phyloP scores from a whole-genome alignment of 1,284 basidiomycete genomes.

The Tilletiopsis washingtonensis region DNA sequence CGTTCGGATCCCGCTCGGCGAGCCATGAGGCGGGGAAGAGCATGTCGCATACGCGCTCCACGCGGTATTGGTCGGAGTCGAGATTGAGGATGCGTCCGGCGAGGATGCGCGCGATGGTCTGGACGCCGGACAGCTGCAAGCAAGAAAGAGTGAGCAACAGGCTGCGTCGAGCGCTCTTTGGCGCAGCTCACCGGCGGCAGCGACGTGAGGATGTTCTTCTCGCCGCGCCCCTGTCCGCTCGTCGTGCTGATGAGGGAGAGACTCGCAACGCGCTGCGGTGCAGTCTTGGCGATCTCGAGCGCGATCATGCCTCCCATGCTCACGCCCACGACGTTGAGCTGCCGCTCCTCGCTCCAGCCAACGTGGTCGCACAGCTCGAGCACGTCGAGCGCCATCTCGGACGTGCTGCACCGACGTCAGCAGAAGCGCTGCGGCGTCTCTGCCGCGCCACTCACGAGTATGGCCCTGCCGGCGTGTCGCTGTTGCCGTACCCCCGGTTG shows the following conservation, averaged over 20 bases:
- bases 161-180: neutral
- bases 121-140: slow-evolving; percentile 28
- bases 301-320: slow-evolving; percentile 82
- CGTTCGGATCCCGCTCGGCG: slow-evolving; percentile 35
- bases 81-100: slow-evolving; percentile 52
- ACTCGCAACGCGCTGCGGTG: slow-evolving; percentile 13
- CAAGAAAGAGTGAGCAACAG: slow-evolving; percentile 10
- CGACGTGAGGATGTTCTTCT: slow-evolving; percentile 3
- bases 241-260: slow-evolving; percentile 38
- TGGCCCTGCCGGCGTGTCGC: slow-evolving; percentile 55
- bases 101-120: slow-evolving; percentile 45
- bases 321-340: slow-evolving; percentile 66
- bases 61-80: slow-evolving; percentile 55
- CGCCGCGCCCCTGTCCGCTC: slow-evolving; percentile 15
- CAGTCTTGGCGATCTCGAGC: slow-evolving; percentile 36
- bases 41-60: slow-evolving; percentile 57
- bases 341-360: slow-evolving; percentile 60
- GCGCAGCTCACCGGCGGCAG: slow-evolving; percentile 8
- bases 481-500: slow-evolving; percentile 77
- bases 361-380: slow-evolving; percentile 60
- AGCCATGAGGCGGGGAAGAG: slow-evolving; percentile 60
- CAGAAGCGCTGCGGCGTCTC: neutral
- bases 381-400: slow-evolving; percentile 69
- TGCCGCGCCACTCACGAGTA: slow-evolving; percentile 21
- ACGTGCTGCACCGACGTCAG: slow-evolving; percentile 49